Percentiles rank a stretch among this genome's conserved stretches.
These are phyloP conservation scores for Hebeloma cylindrosporum DNA, from an alignment of 768 basidiomycete species.

Conservation along the genomic window DNA sequence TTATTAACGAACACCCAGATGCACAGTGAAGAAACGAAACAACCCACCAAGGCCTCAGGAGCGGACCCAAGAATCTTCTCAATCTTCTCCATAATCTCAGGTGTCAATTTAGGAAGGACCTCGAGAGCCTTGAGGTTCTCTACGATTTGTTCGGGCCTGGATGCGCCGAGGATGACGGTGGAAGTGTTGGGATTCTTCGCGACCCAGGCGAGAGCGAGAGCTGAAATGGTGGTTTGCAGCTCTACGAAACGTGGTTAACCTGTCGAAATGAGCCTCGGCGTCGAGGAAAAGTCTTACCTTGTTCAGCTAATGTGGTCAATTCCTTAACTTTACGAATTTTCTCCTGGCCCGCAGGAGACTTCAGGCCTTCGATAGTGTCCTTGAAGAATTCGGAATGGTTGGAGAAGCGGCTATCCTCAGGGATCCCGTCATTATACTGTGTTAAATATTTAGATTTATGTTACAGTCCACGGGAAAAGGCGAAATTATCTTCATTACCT, in stretches of 20 bases:
- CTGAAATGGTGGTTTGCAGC: conserved; percentile 48
- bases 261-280: not conserved
- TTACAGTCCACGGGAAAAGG: not conserved
- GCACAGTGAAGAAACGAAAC: not conserved
- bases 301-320: conserved; percentile 62
- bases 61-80: conserved; percentile 64
- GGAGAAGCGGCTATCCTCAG: conserved; percentile 67
- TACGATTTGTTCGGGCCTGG: conserved; percentile 59
- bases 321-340: conserved; percentile 70
- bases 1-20: not conserved
- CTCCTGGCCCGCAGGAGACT: conserved; percentile 56
- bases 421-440: conserved; percentile 76
- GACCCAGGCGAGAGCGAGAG: conserved; percentile 80
- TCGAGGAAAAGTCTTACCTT: conserved; percentile 31
- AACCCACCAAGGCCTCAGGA: conserved; percentile 40
- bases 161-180: conserved; percentile 70
- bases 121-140: conserved; percentile 75
- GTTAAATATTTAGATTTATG: not conserved
- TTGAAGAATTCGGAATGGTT: conserved; percentile 55
- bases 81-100: conserved; percentile 63
- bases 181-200: conserved; percentile 66
- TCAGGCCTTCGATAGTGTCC: conserved; percentile 49
- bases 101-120: conserved; percentile 70
- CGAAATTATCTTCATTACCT: conserved; percentile 40
- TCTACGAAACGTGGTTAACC: conserved; percentile 16